Base-by-base conservation (phyloP, 2,329 filamentous ascomycete genomes). In the Ceratocystis albifundus region DNA sequence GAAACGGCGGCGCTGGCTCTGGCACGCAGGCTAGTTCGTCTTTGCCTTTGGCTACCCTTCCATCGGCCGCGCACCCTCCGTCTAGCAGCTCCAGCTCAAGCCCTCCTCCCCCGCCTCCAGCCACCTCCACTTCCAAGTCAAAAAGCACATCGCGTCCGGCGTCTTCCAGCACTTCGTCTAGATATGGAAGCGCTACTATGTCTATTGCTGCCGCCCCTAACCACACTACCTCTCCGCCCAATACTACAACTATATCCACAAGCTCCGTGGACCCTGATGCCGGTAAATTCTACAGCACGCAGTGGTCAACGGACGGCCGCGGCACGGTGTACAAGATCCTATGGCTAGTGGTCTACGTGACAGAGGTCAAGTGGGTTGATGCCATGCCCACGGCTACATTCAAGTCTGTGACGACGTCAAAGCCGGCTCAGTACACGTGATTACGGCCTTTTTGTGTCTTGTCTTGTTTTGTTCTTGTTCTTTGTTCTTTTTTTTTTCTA, bases 311-410 rank as follows among this genome's bases (percentile, higher is more conserved):
- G 20, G 66, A 63, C 17, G 75, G 75, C 7, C 78, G 78, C 64
- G 76, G 77, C 57, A 70, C 78, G 5, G 80, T 87, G 12, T 78
- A 77, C 69, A 80, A 85, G 74, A 78, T 87, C 25, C 73, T 84
- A 12, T 83, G 81, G 79, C 79, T 82, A 64, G 78, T 85, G 74
- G 77, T 81, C 59, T 71, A 79, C 3, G 78, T 84, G 32, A 83
- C 79, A 64, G 80, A 83, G 17, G 84, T 80, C 0, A 74, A 79
- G 65, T 72, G 77, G 30, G 71, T 75, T 15, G 75, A 76, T 28
- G 72, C 74, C n/a, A 25, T 44, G 41, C 32, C 59, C 12, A 25
- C 32, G 20, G 44, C 20, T 1, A 32, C 28, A 12, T 32, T 59
- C 28, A 8, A 28, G 48, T 53, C 48, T 4, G 53, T 57, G 53